These are phyloP conservation scores for Neurospora sublineolata DNA, from an alignment of 495 filamentous ascomycete species.

Conservation along the genomic window DNA sequence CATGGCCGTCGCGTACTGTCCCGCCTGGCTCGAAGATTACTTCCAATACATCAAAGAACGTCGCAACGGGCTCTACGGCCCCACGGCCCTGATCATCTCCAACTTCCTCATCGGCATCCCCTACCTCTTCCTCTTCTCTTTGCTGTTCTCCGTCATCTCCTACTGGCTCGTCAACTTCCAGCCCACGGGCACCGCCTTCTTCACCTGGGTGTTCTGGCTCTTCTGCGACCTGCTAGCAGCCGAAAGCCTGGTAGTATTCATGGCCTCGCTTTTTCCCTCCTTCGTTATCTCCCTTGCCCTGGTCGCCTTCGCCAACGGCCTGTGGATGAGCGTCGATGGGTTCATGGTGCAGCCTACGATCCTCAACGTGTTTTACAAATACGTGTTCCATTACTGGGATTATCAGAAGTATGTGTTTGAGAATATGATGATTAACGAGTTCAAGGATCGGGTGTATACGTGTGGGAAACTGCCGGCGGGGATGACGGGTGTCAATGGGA, in stretches of 20 bases:
- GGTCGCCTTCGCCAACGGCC: conserved; percentile 69
- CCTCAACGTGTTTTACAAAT: conserved; percentile 73
- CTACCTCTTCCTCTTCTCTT: conserved; percentile 62
- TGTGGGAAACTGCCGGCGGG: conserved; percentile 31
- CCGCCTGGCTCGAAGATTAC: conserved; percentile 70
- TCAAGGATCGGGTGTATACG: conserved; percentile 46
- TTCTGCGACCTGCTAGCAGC: conserved; percentile 75
- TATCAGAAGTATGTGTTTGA: conserved; percentile 79
- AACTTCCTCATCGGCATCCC: conserved; percentile 77
- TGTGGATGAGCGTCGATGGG: conserved; percentile 77
- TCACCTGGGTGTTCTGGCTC: conserved; percentile 74
- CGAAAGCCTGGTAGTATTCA: conserved; percentile 66
- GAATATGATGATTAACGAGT: conserved; percentile 87
- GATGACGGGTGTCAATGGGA: conserved; percentile 40
- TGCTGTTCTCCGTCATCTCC: conserved; percentile 60
- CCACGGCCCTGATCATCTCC: conserved; percentile 56
- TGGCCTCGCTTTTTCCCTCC: conserved; percentile 59
- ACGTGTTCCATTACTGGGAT: conserved; percentile 76
- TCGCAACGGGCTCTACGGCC: conserved; percentile 69
- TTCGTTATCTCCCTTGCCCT: conserved; percentile 69
- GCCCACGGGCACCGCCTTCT: conserved; percentile 52
- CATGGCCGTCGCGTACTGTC: conserved; percentile 81
- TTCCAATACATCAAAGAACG: conserved; percentile 64
- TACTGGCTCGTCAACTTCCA: conserved; percentile 77
- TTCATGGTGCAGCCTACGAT: conserved; percentile 62